Percentiles rank a stretch among this genome's conserved stretches.
phyloP scores from a whole-genome alignment of 2,329 filamentous ascomycete species.

The Fusarium sp. region DNA sequence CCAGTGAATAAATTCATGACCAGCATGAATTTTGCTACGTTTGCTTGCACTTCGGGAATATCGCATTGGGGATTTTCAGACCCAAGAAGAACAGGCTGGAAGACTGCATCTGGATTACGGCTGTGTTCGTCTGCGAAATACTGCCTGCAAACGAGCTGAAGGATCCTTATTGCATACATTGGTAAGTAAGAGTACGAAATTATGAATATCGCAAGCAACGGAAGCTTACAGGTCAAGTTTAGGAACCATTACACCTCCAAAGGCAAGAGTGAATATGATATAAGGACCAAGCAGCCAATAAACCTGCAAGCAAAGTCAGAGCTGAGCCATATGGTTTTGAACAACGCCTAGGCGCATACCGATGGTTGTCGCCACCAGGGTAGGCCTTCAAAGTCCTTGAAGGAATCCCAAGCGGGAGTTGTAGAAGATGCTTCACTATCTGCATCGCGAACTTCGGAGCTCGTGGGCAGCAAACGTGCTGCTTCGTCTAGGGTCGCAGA shows the following conservation, averaged over 20 bases:
- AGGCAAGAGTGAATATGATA: constrained; percentile 82
- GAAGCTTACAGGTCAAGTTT: constrained; percentile 77
- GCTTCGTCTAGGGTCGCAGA: constrained; percentile 44
- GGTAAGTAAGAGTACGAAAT: constrained; percentile 17
- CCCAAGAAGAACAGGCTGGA: constrained; percentile 72
- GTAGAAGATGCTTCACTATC: constrained; percentile 22
- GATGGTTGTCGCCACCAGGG: constrained; percentile 72
- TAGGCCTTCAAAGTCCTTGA: constrained; percentile 67
- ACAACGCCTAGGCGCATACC: constrained; percentile 51
- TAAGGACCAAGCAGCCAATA: constrained; percentile 87
- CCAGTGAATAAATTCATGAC: constrained; percentile 79
- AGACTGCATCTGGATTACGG: constrained; percentile 66
- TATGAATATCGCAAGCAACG: neutral
- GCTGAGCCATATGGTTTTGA: neutral
- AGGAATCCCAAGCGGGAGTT: constrained; percentile 55
- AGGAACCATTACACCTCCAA: constrained; percentile 86
- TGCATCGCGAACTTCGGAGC: constrained; percentile 17
- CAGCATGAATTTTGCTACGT: constrained; percentile 81
- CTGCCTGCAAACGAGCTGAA: constrained; percentile 82
- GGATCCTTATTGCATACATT: constrained; percentile 61
- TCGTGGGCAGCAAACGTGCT: constrained; percentile 51
- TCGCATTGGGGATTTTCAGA: constrained; percentile 82
- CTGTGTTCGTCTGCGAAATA: constrained; percentile 77
- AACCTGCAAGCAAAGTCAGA: constrained; percentile 61
- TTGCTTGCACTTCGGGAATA: constrained; percentile 79